A percentile compares a stretch with the other conserved stretches of the same genome.
phyloP scores from a whole-genome alignment of 148 eudicot genomes.

The Rhododendron henanense region DNA sequence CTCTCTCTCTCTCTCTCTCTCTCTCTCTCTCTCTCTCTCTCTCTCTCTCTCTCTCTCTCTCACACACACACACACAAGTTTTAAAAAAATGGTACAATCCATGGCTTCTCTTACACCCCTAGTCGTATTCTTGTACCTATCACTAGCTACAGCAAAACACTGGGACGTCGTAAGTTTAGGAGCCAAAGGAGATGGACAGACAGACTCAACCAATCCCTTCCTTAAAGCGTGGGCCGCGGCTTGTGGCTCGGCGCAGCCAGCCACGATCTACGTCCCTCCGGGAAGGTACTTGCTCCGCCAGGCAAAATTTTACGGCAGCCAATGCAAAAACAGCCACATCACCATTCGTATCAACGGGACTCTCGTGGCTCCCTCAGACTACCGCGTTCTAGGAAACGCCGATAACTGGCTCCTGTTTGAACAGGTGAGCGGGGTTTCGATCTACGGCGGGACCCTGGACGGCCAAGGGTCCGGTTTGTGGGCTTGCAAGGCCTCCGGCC shows the following conservation, averaged over 20 bases:
- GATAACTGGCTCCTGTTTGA: slow-evolving; percentile 40
- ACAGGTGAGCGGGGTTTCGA: slow-evolving; percentile 26
- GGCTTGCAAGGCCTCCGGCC: slow-evolving; percentile 42
- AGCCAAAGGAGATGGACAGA: slow-evolving; percentile 41
- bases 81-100: not conserved
- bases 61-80: too few relatives aligned
- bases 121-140: slow-evolving; percentile 5
- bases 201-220: slow-evolving; percentile 41
- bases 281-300: slow-evolving; percentile 43
- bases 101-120: not conserved
- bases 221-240: slow-evolving; percentile 50
- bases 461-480: slow-evolving; percentile 45
- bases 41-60: not conserved
- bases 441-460: slow-evolving; percentile 37
- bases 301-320: slow-evolving; percentile 22
- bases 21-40: not conserved
- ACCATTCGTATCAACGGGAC: slow-evolving; percentile 38
- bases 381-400: slow-evolving; percentile 19
- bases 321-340: slow-evolving; percentile 25
- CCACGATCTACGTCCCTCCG: slow-evolving; percentile 41
- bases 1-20: slow-evolving; percentile 1
- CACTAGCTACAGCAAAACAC: not conserved
- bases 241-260: slow-evolving; percentile 24
- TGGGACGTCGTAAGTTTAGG: slow-evolving; percentile 39
- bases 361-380: slow-evolving; percentile 44